phyloP scores from a whole-genome alignment of 2,329 filamentous ascomycete genomes.

The Diaporthe australafricana region DNA sequence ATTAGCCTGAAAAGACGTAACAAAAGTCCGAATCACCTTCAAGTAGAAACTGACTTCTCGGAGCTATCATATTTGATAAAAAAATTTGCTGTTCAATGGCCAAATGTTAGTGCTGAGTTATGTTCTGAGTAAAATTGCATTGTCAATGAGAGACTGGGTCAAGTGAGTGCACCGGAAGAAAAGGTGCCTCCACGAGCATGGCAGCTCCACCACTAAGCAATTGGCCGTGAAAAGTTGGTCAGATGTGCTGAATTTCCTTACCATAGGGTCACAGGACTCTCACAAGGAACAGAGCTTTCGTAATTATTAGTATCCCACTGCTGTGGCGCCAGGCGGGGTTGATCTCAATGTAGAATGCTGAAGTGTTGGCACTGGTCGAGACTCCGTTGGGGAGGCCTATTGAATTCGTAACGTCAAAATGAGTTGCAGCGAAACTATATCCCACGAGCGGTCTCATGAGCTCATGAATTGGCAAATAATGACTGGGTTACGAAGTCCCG shows the following conservation, averaged over 20 bases:
- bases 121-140: too few relatives aligned
- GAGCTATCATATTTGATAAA: neutral
- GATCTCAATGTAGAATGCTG: too few relatives aligned
- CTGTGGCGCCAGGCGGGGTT: too few relatives aligned
- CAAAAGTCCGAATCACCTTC: too few relatives aligned
- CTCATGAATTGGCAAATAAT: too few relatives aligned
- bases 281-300: too few relatives aligned
- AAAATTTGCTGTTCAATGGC: neutral
- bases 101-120: neutral
- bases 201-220: neutral
- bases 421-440: too few relatives aligned
- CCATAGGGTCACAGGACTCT: neutral
- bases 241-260: neutral
- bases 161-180: neutral
- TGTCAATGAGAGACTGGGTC: neutral
- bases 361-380: too few relatives aligned
- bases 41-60: neutral
- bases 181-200: neutral
- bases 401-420: too few relatives aligned
- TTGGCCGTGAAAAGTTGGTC: too few relatives aligned
- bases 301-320: neutral
- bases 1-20: neutral
- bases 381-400: too few relatives aligned
- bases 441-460: too few relatives aligned
- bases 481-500: neutral